Base-by-base conservation (phyloP, 352 stramenopile species). In the Phytophthora kernoviae region DNA sequence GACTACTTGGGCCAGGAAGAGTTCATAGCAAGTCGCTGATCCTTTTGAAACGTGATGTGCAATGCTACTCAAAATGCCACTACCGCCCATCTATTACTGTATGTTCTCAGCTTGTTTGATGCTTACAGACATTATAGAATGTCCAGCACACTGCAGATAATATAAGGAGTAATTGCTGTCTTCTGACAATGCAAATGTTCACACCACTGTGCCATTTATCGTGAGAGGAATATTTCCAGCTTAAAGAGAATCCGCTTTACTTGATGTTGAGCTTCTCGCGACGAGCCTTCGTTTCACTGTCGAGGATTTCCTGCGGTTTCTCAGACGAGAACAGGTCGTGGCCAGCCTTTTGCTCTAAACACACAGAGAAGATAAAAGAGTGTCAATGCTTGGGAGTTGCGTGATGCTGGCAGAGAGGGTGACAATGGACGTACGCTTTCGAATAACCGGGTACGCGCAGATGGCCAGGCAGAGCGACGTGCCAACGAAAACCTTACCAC, bases 261-360 rank as follows among this genome's bases (percentile, higher is more conserved):
- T 88, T 69, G 50, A 74, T 75, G 44, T 79, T 74, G 18, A 93
- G 75, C 74, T 88, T 77, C 36, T 84, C 84, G 41, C 84, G 80
- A 48, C 84, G 81, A 18, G 78, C 72, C 57, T 93, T 51, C 34
- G 83, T 45, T 61, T 94, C 84, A 48, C 75, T 70, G 41, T 94
- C 80, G 62, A 88, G 79, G 22, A 94, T 79, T 6, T 82, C 84
- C 61, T 92, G 84, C 33, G 86, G 86, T 70, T 87, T 84, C 60
- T 94, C 86, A 36, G 83, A 91, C 36, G 86, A 94, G 58, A 93
- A 93, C 36, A 92, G 75, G 50, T 93, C 86, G 81, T 93, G 84
- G 39, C 84, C 84, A 27, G 84, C 70, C 62, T 91, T 90, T 58
- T 81, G 88, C 58, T 91, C 82, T 92, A 50, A 32, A 51, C 12